Conservation (phyloP, 192 early-diverging fungal genomes). For the Pilobolus umbonatus region DNA sequence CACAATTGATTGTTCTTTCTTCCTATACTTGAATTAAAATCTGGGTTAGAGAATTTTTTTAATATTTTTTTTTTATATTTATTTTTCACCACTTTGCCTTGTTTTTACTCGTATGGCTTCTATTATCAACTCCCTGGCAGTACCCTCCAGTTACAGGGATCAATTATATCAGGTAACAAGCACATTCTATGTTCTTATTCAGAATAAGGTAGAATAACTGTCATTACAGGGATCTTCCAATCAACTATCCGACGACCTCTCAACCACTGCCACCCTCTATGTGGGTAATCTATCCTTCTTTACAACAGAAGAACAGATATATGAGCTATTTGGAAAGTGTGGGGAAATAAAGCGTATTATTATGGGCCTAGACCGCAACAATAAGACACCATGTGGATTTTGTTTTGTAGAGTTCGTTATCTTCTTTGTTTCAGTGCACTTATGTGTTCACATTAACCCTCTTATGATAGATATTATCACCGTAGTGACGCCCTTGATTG, state of each 20-base stretch:
- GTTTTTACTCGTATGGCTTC: too few relatives aligned
- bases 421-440: not conserved
- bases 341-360: constrained; percentile 99
- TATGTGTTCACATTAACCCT: constrained; percentile 1
- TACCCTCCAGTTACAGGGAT: constrained; percentile 85
- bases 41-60: too few relatives aligned
- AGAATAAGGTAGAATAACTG: not conserved
- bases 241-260: constrained; percentile 47
- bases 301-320: constrained; percentile 98
- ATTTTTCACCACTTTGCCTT: too few relatives aligned
- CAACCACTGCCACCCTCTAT: constrained; percentile 79
- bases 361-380: constrained; percentile 92
- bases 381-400: constrained; percentile 97
- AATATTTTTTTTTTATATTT: too few relatives aligned
- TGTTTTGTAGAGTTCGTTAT: constrained; percentile 94
- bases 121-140: constrained; percentile 64
- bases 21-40: too few relatives aligned
- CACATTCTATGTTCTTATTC: not conserved
- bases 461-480: constrained; percentile 70
- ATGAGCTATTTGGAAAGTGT: constrained; percentile 91
- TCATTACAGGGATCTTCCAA: constrained; percentile 38
- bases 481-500: constrained; percentile 87
- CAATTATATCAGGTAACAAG: constrained; percentile 61
- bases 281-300: constrained; percentile 97
- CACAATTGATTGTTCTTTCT: too few relatives aligned